Conservation (phyloP, 2,329 filamentous ascomycete species). For the Hymenoscyphus infarciens region DNA sequence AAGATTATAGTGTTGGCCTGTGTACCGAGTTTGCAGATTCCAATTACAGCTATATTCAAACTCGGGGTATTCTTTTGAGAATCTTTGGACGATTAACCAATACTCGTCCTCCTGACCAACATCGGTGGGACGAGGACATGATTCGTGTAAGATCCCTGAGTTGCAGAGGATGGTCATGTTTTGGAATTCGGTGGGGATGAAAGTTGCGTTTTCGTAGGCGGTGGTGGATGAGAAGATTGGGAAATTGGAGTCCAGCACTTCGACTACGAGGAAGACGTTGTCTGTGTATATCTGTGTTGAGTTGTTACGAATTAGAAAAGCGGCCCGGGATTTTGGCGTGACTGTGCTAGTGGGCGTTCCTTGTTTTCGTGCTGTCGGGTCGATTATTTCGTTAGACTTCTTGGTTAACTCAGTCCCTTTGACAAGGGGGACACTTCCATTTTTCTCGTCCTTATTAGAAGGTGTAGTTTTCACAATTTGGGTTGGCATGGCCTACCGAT, state of each 20-base stretch:
- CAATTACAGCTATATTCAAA: constrained; percentile 69
- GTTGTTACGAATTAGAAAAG: constrained; percentile 75
- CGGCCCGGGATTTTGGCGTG: neutral
- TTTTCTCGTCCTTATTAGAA: neutral
- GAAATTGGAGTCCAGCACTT: constrained; percentile 78
- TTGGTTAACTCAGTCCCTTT: neutral
- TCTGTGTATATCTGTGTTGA: constrained; percentile 74
- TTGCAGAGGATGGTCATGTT: constrained; percentile 81
- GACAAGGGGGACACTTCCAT: neutral
- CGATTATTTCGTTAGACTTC: too few relatives aligned
- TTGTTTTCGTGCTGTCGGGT: too few relatives aligned
- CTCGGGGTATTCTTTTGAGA: constrained; percentile 59
- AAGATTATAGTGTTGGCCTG: constrained; percentile 68
- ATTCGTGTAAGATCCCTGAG: constrained; percentile 75
- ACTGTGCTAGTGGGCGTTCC: neutral
- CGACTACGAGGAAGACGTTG: constrained; percentile 79
- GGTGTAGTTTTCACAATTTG: neutral
- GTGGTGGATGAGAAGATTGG: constrained; percentile 75
- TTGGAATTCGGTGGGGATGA: constrained; percentile 71
- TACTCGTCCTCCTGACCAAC: constrained; percentile 46
- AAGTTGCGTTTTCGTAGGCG: constrained; percentile 65
- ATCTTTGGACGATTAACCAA: constrained; percentile 58
- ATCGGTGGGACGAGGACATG: constrained; percentile 50
- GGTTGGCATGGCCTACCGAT: constrained; percentile 47
- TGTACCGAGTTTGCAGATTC: constrained; percentile 65